A percentile compares a stretch with the other conserved stretches of the same genome.
phyloP scores from a whole-genome alignment of 345 rosid species.

The Brassica rapa region DNA sequence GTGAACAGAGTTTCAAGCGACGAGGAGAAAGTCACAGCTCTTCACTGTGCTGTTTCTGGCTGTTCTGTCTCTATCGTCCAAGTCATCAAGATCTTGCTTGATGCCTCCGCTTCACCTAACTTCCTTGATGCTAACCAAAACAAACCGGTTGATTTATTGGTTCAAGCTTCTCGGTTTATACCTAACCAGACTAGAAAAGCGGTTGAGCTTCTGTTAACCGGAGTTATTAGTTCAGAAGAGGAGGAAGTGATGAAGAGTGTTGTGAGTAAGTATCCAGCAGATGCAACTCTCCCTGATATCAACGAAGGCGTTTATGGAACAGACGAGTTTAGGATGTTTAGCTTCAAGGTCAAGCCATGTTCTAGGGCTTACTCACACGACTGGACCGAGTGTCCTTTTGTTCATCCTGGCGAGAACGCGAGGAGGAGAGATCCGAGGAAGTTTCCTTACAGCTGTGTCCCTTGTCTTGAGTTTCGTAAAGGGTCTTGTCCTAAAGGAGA shows the following conservation, averaged over 20 bases:
- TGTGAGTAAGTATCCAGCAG: slow-evolving; percentile 68
- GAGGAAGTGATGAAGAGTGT: slow-evolving; percentile 48
- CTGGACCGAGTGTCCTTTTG: slow-evolving; percentile 99
- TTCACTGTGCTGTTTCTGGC: slow-evolving; percentile 92
- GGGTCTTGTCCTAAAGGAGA: slow-evolving; percentile 91
- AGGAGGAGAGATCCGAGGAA: slow-evolving; percentile 96
- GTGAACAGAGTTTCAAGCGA: slow-evolving; percentile 69
- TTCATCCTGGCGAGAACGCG: slow-evolving; percentile 98
- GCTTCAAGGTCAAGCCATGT: slow-evolving; percentile 95
- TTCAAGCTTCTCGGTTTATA: slow-evolving; percentile 41
- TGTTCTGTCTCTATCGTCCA: slow-evolving; percentile 57
- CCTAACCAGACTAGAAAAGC: slow-evolving; percentile 53
- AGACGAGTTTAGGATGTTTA: slow-evolving; percentile 93
- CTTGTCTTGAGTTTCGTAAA: slow-evolving; percentile 96
- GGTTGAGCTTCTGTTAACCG: slow-evolving; percentile 62
- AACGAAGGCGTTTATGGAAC: slow-evolving; percentile 77
- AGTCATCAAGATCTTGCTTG: slow-evolving; percentile 66
- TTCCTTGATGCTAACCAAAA: no score
- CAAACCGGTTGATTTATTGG: slow-evolving; percentile 65
- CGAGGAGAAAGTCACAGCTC: slow-evolving; percentile 86
- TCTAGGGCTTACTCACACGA: slow-evolving; percentile 98
- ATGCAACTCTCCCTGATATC: slow-evolving; percentile 79
- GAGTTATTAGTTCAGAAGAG: slow-evolving; percentile 50
- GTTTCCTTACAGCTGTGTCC: slow-evolving; percentile 91
- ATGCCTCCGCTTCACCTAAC: slow-evolving; percentile 63